These are phyloP conservation scores for Saturnispora besseyi DNA, from an alignment of 805 yeast genomes.

Conservation along the genomic window DNA sequence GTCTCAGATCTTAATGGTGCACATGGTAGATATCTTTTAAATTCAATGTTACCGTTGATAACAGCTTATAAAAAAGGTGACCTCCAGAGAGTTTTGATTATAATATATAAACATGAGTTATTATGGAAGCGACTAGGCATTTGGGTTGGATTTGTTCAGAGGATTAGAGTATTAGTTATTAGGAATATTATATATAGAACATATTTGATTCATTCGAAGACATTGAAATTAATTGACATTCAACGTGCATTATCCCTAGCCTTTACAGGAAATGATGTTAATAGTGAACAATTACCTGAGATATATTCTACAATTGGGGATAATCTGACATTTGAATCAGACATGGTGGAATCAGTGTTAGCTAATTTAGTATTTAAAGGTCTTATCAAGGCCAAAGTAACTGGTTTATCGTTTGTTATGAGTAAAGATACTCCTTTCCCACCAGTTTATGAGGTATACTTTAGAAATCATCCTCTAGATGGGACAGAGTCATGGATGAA, in stretches of 20 bases:
- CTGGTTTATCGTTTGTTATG: constrained; percentile 21
- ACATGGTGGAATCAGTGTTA: constrained; percentile 40
- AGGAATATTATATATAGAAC: constrained; percentile 32
- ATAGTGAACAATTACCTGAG: constrained; percentile 3
- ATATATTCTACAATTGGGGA: constrained; percentile 13
- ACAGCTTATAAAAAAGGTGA: constrained; percentile 35
- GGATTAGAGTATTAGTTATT: constrained; percentile 35
- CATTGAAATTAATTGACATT: constrained; percentile 17
- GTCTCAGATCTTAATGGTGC: constrained; percentile 6
- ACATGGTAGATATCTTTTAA: constrained; percentile 15
- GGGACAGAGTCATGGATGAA: constrained; percentile 26
- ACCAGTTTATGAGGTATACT: constrained; percentile 15
- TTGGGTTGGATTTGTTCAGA: constrained; percentile 37
- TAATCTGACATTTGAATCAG: constrained; percentile 5
- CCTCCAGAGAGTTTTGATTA: constrained; percentile 27
- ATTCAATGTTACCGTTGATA: constrained; percentile 32
- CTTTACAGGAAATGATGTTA: background rate
- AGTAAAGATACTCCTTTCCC: constrained; percentile 27
- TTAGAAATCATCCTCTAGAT: constrained; percentile 15
- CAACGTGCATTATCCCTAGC: constrained; percentile 22
- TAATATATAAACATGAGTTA: constrained; percentile 28
- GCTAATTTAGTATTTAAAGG: constrained; percentile 46
- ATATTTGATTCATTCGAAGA: constrained; percentile 12
- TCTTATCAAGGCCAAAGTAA: constrained; percentile 43
- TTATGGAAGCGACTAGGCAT: constrained; percentile 33